Conservation (phyloP, 345 rosid species). For the Anastatica hierochuntica region DNA sequence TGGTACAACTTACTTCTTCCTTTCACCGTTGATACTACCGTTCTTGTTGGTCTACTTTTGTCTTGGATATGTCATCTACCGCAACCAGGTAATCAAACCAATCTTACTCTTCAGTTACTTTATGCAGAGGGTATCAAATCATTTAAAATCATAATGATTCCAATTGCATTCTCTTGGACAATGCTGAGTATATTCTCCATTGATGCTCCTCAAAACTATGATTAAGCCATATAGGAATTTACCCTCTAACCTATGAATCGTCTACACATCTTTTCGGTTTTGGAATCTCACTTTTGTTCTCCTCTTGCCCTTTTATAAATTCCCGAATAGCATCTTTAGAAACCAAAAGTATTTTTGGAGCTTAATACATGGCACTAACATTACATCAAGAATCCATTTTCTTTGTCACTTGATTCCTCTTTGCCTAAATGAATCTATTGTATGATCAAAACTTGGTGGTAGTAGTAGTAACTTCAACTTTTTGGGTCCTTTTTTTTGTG, state of each 20-base stretch:
- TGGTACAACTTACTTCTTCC: conserved; percentile 78
- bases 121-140: not conserved
- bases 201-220: conserved; percentile 11
- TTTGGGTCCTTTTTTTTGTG: not conserved
- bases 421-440: not conserved
- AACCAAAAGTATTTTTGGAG: not conserved
- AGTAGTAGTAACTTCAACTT: conserved; percentile 1
- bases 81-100: conserved; percentile 56
- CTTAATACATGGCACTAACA: conserved; percentile 11
- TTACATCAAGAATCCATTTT: conserved; percentile 18
- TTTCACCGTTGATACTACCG: conserved; percentile 80
- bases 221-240: conserved; percentile 15
- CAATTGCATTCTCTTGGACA: conserved; percentile 19
- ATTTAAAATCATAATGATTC: not conserved
- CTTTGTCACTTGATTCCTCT: conserved; percentile 15
- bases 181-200: conserved; percentile 14
- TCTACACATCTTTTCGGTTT: not conserved
- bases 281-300: conserved; percentile 12
- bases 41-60: conserved; percentile 73
- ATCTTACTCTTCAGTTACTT: not conserved
- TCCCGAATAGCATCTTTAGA: conserved; percentile 18
- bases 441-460: conserved; percentile 12
- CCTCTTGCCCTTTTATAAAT: not conserved
- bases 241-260: conserved; percentile 7
- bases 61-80: conserved; percentile 78